phyloP scores from a whole-genome alignment of 345 rosid species.

The Odontarrhena argentea region DNA sequence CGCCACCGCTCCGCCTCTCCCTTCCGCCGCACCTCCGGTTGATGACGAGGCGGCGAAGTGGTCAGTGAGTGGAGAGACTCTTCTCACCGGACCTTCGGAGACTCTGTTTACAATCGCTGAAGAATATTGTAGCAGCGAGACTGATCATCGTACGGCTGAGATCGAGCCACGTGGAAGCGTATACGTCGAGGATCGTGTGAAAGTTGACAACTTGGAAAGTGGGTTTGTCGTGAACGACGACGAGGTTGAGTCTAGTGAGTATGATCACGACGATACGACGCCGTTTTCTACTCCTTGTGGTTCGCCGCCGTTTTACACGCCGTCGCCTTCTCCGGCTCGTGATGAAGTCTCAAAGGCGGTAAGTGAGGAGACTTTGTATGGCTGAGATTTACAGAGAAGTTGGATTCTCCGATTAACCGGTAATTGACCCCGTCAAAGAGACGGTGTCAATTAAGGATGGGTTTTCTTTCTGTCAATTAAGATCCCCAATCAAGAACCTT shows the following conservation, averaged over 20 bases:
- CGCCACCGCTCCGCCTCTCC: constrained; percentile 34
- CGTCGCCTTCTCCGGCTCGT: constrained; percentile 65
- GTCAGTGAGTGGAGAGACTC: constrained; percentile 21
- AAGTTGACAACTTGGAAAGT: neutral
- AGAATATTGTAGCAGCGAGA: constrained; percentile 61
- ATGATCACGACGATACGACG: constrained; percentile 39
- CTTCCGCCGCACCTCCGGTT: neutral
- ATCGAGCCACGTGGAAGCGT: constrained; percentile 32
- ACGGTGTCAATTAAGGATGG: constrained; percentile 6
- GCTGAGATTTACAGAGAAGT: constrained; percentile 14
- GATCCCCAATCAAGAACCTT: too few species aligned
- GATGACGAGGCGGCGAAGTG: constrained; percentile 42
- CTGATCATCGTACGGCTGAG: constrained; percentile 27
- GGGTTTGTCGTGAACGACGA: constrained; percentile 21
- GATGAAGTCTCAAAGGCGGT: constrained; percentile 13
- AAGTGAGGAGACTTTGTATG: neutral
- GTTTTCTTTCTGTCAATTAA: neutral
- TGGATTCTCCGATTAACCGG: neutral
- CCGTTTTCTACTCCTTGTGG: constrained; percentile 74
- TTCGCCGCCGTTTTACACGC: constrained; percentile 78
- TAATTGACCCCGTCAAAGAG: constrained; percentile 29
- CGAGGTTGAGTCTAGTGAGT: constrained; percentile 28
- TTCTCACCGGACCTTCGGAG: constrained; percentile 59
- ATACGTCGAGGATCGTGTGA: constrained; percentile 18
- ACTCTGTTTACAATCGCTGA: constrained; percentile 68